Evolutionary conservation across 2,329 filamentous ascomycete species (phyloP), one percentile per base, ranked within the genome.

Genomic region (Ophiostoma himal-ulmi): DNA sequence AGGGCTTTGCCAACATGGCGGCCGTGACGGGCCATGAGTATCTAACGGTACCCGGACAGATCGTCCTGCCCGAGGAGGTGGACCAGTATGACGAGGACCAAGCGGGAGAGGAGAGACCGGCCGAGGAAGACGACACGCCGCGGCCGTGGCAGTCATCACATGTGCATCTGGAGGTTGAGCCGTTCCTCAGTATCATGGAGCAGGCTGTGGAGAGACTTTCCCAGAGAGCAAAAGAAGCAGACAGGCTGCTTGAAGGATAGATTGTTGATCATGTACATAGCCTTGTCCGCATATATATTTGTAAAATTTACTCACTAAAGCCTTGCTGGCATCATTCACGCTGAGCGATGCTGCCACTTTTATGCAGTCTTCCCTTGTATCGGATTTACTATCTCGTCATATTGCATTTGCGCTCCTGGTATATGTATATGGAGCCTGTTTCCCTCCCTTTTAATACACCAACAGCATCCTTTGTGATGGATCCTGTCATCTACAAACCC

Each of bases 1-100:
- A 77, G 69, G 80, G 79, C 1, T 83, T 82, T 71, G 77, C 79
- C n/a, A 82, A 83, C 73, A 71, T 83, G 2, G 81, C 81, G 2
- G 75, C 74, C 34, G 77, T 82, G 75, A 73, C 75, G 11, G 78
- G 78, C 0, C 76, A 79, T 17, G 73, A 71, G 6, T 83, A 82
- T 75, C 81, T 81, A 66, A 76, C 76, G 44, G 75, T 77, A 4
- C 78, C 82, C 72, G 78, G 67, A 2, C 30, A 62, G 30, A 72
- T 72, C 13, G 71, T 72, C 4, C 39, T 11, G 1, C 68, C 52
- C 0, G 71, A 48, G 0, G 65, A 69, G 39, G 69, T 57, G n/a
- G 71, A 69, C 7, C 41, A 71, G 37, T 36, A 7, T 30, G 11
- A 7, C 17, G 26, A 30, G 57, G 57, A 62, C 2, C 13, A 30